A percentile compares a stretch with the other conserved stretches of the same genome.
phyloP scores from a whole-genome alignment of 2,329 filamentous ascomycete genomes.

The Ustilaginoidea virens region DNA sequence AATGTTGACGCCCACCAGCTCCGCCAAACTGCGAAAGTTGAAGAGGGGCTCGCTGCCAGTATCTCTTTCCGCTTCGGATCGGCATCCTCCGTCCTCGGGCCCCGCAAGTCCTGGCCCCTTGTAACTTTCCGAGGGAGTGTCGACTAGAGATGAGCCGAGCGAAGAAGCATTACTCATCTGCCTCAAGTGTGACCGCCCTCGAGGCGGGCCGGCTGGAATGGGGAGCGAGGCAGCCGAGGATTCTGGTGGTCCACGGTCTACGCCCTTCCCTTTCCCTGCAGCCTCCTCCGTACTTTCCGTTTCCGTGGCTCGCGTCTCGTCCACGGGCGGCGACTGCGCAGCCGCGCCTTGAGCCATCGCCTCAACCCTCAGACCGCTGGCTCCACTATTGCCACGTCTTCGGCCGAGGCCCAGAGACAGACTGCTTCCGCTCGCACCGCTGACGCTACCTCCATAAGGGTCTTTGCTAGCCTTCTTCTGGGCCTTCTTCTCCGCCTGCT shows the following conservation, averaged over 20 bases:
- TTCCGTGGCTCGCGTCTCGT: conserved; percentile 9
- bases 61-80: conserved; percentile 34
- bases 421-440: conserved; percentile 44
- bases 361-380: conserved; percentile 44
- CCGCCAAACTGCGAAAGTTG: conserved; percentile 77
- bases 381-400: conserved; percentile 41
- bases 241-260: conserved; percentile 36
- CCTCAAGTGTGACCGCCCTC: conserved; percentile 55
- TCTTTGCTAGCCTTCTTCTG: conserved; percentile 42
- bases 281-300: conserved; percentile 16
- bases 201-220: conserved; percentile 33
- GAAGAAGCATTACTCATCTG: conserved; percentile 83
- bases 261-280: conserved; percentile 50
- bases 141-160: conserved; percentile 58
- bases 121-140: conserved; percentile 45
- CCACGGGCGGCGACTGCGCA: conserved; percentile 11
- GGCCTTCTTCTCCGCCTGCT: conserved; percentile 71
- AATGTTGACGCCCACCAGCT: conserved; percentile 58
- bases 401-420: conserved; percentile 45
- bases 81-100: conserved; percentile 24
- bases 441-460: conserved; percentile 19
- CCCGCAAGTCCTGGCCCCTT: conserved; percentile 18
- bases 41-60: conserved; percentile 61
- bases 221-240: conserved; percentile 19
- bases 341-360: conserved; percentile 31